Evolutionary conservation across 129 eudicot genomes (phyloP).

Genomic region (Mikania micrantha): DNA sequence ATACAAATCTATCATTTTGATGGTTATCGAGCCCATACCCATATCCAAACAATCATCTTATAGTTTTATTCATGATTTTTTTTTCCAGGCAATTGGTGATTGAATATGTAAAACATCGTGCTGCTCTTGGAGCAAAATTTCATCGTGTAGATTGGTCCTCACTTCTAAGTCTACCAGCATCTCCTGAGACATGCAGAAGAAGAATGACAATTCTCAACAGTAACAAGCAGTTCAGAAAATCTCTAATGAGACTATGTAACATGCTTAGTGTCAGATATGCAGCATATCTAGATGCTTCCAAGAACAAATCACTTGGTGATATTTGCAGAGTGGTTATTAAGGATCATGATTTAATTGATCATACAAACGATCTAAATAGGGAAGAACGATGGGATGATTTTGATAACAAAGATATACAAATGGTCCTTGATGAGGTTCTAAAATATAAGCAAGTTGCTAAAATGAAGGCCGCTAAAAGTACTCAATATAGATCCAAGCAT

Average conservation of each 20-base stretch:
- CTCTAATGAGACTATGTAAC: slow-evolving; percentile 66
- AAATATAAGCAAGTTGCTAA: slow-evolving; percentile 47
- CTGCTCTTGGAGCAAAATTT: slow-evolving; percentile 65
- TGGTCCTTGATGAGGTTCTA: slow-evolving; percentile 57
- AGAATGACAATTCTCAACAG: slow-evolving; percentile 59
- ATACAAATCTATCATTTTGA: not conserved
- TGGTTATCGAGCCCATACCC: too few species aligned
- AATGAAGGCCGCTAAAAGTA: slow-evolving; percentile 26
- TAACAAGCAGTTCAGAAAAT: slow-evolving; percentile 44
- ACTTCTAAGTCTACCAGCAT: slow-evolving; percentile 64
- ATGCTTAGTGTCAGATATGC: slow-evolving; percentile 60
- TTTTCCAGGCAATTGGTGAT: slow-evolving; percentile 64
- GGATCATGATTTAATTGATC: slow-evolving; percentile 15
- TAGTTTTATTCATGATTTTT: slow-evolving; percentile 3
- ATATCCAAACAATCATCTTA: not conserved
- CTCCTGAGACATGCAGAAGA: slow-evolving; percentile 61
- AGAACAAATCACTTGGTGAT: slow-evolving; percentile 32
- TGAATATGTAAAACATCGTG: slow-evolving; percentile 70
- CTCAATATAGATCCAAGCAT: slow-evolving; percentile 24
- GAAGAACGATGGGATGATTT: slow-evolving; percentile 73
- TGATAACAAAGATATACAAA: slow-evolving; percentile 43
- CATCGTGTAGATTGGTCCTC: slow-evolving; percentile 67
- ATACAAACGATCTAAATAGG: slow-evolving; percentile 12
- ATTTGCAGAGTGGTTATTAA: slow-evolving; percentile 18
- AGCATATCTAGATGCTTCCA: slow-evolving; percentile 44